Conservation (phyloP, 208 protist species). For the Trypanosoma cruzi region DNA sequence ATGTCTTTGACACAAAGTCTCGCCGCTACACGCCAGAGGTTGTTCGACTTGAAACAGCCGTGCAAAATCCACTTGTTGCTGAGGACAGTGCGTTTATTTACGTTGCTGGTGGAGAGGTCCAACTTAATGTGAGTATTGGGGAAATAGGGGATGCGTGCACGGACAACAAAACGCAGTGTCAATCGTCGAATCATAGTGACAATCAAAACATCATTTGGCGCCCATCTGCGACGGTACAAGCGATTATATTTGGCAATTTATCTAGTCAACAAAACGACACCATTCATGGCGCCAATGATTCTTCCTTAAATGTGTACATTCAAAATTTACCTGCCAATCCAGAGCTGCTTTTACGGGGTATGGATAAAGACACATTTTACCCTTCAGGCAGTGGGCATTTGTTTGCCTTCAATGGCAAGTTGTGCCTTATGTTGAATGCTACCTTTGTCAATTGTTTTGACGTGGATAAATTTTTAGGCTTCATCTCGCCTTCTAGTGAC, state of each 20-base stretch:
- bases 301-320: neutral
- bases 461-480: slow-evolving; percentile 15
- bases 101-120: slow-evolving; percentile 19
- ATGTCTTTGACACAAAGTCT: slow-evolving; percentile 27
- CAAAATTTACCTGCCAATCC: slow-evolving; percentile 9
- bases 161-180: neutral
- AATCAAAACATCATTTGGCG: neutral
- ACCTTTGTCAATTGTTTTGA: slow-evolving; percentile 24
- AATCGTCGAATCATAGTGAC: neutral
- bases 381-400: slow-evolving; percentile 5
- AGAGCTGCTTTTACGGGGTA: neutral
- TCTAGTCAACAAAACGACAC: no score
- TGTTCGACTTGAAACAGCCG: slow-evolving; percentile 1
- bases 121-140: neutral
- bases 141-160: neutral
- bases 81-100: slow-evolving; percentile 29
- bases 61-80: slow-evolving; percentile 24
- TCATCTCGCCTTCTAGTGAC: neutral
- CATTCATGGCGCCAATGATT: neutral
- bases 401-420: slow-evolving; percentile 24
- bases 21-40: slow-evolving; percentile 7
- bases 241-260: neutral
- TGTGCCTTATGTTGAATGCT: slow-evolving; percentile 21
- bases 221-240: slow-evolving; percentile 1
- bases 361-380: neutral